Percentiles rank a stretch among this genome's conserved stretches.
Evolutionary conservation across 1,284 basidiomycete genomes (phyloP).

Genomic region (Ceratobasidium theobromae): DNA sequence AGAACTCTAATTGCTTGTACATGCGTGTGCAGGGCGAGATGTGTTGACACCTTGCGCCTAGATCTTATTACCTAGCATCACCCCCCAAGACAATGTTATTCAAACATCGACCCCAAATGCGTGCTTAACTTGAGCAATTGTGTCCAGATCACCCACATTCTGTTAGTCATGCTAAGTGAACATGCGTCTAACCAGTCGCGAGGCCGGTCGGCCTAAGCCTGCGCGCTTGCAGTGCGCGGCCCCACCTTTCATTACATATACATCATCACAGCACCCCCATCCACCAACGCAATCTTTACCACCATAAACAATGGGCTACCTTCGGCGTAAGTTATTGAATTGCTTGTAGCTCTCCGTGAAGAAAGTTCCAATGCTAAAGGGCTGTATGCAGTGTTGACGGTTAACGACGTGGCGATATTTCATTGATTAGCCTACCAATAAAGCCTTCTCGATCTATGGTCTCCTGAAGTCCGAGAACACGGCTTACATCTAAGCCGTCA

Average conservation of each 20-base stretch:
- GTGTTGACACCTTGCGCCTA: too few relatives aligned
- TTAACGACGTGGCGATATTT: background rate
- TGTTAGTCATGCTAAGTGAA: too few relatives aligned
- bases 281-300: conserved; percentile 80
- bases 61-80: too few relatives aligned
- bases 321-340: conserved; percentile 61
- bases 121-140: conserved; percentile 42
- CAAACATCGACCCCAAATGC: conserved; percentile 39
- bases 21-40: too few relatives aligned
- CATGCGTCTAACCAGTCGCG: too few relatives aligned
- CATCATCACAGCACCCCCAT: conserved; percentile 79
- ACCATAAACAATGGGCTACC: conserved; percentile 89
- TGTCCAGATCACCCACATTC: conserved; percentile 44
- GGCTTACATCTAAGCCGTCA: conserved; percentile 74
- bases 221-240: conserved; percentile 79
- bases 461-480: conserved; percentile 66
- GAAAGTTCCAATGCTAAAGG: conserved; percentile 90
- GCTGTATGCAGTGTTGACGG: conserved; percentile 49
- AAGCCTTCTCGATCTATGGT: conserved; percentile 73
- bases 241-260: too few relatives aligned
- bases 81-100: too few relatives aligned
- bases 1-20: too few relatives aligned
- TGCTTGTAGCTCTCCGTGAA: conserved; percentile 83
- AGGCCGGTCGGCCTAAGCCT: background rate
- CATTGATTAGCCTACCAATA: conserved; percentile 51